These are phyloP conservation scores for Diplodia seriata DNA, from an alignment of 2,329 filamentous ascomycete species.

Conservation along the genomic window DNA sequence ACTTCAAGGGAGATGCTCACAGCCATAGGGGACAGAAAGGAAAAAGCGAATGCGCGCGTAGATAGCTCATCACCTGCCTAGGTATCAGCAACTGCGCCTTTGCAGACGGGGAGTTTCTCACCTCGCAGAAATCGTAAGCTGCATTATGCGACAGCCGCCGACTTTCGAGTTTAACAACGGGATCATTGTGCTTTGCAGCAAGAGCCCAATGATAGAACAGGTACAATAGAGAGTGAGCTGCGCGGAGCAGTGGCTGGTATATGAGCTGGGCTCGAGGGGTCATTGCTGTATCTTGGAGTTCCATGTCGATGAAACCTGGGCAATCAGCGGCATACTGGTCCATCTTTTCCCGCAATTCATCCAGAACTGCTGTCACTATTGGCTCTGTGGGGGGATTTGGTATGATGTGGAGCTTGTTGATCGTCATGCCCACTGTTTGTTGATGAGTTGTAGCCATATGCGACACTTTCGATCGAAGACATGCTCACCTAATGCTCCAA, in stretches of 20 bases:
- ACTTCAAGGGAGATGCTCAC: neutral
- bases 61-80: constrained; percentile 10
- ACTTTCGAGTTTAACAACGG: neutral
- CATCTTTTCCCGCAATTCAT: neutral
- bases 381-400: neutral
- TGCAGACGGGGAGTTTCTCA: neutral
- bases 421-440: neutral
- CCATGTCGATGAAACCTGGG: constrained; percentile 11
- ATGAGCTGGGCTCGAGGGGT: constrained; percentile 12
- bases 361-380: neutral
- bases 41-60: constrained; percentile 13
- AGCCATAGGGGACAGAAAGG: constrained; percentile 12
- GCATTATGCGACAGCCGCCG: neutral
- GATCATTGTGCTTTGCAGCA: constrained; percentile 3
- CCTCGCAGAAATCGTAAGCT: constrained; percentile 19
- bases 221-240: neutral
- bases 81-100: neutral
- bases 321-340: neutral
- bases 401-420: constrained; percentile 1
- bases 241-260: constrained; percentile 9
- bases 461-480: neutral
- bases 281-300: constrained; percentile 3
- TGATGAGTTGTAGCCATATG: neutral
- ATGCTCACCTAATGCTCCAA: constrained; percentile 6
- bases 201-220: constrained; percentile 9